A percentile compares a stretch with the other conserved stretches of the same genome.
phyloP scores from a whole-genome alignment of 495 filamentous ascomycete genomes.

The Talaromyces stipitatus region DNA sequence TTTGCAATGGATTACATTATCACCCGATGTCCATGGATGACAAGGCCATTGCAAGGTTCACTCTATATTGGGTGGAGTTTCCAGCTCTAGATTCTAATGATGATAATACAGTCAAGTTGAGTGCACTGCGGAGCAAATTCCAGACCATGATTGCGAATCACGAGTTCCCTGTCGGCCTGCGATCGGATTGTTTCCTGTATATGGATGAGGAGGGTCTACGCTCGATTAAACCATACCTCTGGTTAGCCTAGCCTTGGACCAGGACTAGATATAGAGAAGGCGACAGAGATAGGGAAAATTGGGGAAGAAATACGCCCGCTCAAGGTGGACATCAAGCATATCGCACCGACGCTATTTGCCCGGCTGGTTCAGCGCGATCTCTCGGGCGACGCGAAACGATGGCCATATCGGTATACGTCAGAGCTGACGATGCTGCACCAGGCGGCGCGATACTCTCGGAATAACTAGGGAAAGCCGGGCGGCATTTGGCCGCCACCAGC shows the following conservation, averaged over 20 bases:
- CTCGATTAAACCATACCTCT: slow-evolving; percentile 5
- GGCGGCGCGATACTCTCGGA: slow-evolving; percentile 1
- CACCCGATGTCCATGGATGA: slow-evolving; percentile 3
- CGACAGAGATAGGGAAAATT: not conserved
- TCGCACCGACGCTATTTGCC: slow-evolving; percentile 11
- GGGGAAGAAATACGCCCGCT: not conserved
- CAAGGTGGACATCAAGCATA: slow-evolving; percentile 13
- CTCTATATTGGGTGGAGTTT: slow-evolving; percentile 8
- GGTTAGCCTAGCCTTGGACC: slow-evolving; percentile 7
- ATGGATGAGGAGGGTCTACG: slow-evolving; percentile 9
- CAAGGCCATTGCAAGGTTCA: slow-evolving; percentile 5
- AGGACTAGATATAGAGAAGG: slow-evolving; percentile 3
- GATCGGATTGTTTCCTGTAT: slow-evolving; percentile 10
- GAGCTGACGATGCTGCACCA: slow-evolving; percentile 8
- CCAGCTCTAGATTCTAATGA: not conserved
- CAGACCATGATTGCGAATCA: not conserved
- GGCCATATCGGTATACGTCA: slow-evolving; percentile 11
- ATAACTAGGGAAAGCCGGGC: not conserved
- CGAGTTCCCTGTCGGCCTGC: slow-evolving; percentile 8
- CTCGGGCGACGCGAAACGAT: slow-evolving; percentile 5
- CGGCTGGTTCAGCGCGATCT: slow-evolving; percentile 11
- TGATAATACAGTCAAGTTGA: not conserved
- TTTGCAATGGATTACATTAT: slow-evolving; percentile 8
- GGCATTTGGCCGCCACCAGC: slow-evolving; percentile 12
- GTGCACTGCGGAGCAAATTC: slow-evolving; percentile 6